Base-by-base conservation (phyloP, 2,329 filamentous ascomycete genomes). In the Claviceps cyperi region DNA sequence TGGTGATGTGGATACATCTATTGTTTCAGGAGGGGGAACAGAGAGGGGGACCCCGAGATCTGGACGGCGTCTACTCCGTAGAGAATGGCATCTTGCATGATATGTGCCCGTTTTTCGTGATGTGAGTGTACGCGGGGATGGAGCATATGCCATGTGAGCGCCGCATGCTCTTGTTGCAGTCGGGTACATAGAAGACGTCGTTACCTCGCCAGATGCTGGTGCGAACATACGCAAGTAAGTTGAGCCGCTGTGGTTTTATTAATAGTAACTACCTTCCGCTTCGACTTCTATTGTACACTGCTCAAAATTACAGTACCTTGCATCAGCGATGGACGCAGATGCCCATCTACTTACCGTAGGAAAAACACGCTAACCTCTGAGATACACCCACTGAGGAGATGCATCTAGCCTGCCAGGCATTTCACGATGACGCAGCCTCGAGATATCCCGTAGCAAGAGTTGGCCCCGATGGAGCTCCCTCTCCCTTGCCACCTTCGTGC, bases 371-470 rank as follows among this genome's bases (percentile, higher is more conserved):
- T n/a, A 13, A 2, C 9, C 43, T n/a, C 13, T 3, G 21, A 6
- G n/a, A 15, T 8, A 13, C 43, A 13, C 22, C 6, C 7, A 8
- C 41, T 24, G 22, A 8, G 13, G 15, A 43, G 14, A 6, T 41
- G 24, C 24, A 21, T 17, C 38, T n/a, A 21, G 19, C 4, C 11
- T 14, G 8, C 14, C 3, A 28, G 21, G 19, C 43, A 32, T 46
- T 13, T 46, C 37, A 50, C 35, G 50, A 49, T 40, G 50, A 49
- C 28, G 44, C 47, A 19, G 48, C 50, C 44, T 66, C 62, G 24
- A 68, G 58, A 51, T 68, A 68, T 24, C 66, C 66, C 14, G 62
- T 59, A 17, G 64, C 60, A 36, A 68, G 57, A 8, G 63, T 62
- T 8, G 60, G 59, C 13, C 62, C 64, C 52, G 63, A 62, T 5